Conservation (phyloP, 2,329 filamentous ascomycete genomes). For the Alternaria sp. region DNA sequence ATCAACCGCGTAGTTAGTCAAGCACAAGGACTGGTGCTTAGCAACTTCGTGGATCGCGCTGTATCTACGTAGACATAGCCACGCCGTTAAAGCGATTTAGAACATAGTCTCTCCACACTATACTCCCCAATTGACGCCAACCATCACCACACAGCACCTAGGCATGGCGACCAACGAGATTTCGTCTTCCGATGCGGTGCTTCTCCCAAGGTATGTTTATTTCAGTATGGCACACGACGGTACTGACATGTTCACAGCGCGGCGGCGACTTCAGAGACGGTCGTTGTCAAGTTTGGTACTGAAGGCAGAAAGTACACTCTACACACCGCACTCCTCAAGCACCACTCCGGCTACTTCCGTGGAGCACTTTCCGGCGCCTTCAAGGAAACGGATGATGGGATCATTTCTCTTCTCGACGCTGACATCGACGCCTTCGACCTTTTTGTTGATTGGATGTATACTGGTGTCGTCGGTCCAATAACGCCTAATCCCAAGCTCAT, state of each 20-base stretch:
- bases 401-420: not conserved
- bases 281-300: conserved; percentile 7
- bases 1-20: not conserved
- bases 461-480: no score
- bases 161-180: not conserved
- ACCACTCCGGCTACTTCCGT: conserved; percentile 10
- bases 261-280: not conserved
- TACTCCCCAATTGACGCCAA: not conserved
- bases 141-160: not conserved
- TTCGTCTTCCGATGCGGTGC: not conserved
- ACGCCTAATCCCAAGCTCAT: no score
- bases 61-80: not conserved
- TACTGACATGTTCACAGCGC: not conserved
- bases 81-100: not conserved
- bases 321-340: conserved; percentile 2
- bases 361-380: conserved; percentile 10
- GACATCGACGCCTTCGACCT: not conserved
- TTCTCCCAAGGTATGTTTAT: not conserved
- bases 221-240: no score
- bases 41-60: not conserved
- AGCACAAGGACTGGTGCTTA: not conserved
- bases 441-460: not conserved
- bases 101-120: no score
- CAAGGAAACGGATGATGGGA: not conserved
- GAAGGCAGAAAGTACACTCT: conserved; percentile 9